Evolutionary conservation across 352 stramenopile genomes (phyloP).

Genomic region (Thalassiosira ordinaria): DNA sequence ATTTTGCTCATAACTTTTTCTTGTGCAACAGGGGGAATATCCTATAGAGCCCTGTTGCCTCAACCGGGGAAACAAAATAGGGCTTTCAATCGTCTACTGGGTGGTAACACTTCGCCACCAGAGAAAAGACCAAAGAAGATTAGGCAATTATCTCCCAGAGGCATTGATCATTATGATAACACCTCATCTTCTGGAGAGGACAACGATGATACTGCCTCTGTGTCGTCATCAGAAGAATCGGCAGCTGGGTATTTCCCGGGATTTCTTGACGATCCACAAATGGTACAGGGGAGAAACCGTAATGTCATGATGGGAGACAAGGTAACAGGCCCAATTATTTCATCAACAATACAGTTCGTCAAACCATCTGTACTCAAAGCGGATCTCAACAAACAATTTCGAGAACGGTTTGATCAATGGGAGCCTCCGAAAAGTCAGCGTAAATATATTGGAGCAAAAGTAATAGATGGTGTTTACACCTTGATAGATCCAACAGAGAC

Average conservation of each 20-base stretch:
- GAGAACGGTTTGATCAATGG: slow-evolving; percentile 89
- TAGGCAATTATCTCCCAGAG: slow-evolving; percentile 5
- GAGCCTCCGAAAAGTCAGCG: slow-evolving; percentile 84
- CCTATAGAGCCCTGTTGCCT: slow-evolving; percentile 66
- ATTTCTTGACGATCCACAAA: slow-evolving; percentile 84
- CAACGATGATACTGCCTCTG: slow-evolving; percentile 52
- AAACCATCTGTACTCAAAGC: slow-evolving; percentile 94
- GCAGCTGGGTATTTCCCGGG: slow-evolving; percentile 59
- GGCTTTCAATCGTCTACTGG: slow-evolving; percentile 52
- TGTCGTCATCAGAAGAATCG: slow-evolving; percentile 50
- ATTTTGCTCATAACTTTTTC: too few relatives aligned
- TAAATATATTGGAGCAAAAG: slow-evolving; percentile 71
- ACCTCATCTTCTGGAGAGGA: slow-evolving; percentile 29
- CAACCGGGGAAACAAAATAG: slow-evolving; percentile 47
- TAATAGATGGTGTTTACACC: slow-evolving; percentile 83
- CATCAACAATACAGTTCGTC: slow-evolving; percentile 94
- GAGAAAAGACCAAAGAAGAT: slow-evolving; percentile 34
- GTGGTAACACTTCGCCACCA: slow-evolving; percentile 1
- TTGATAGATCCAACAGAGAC: slow-evolving; percentile 75
- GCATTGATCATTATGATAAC: slow-evolving; percentile 25
- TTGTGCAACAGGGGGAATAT: slow-evolving; percentile 62
- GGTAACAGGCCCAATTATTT: slow-evolving; percentile 91
- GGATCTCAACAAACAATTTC: slow-evolving; percentile 96
- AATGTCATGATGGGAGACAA: slow-evolving; percentile 87
- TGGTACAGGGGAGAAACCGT: slow-evolving; percentile 79